These are phyloP conservation scores for Thermomyces lanuginosus DNA, from an alignment of 2,329 filamentous ascomycete species.

Conservation along the genomic window DNA sequence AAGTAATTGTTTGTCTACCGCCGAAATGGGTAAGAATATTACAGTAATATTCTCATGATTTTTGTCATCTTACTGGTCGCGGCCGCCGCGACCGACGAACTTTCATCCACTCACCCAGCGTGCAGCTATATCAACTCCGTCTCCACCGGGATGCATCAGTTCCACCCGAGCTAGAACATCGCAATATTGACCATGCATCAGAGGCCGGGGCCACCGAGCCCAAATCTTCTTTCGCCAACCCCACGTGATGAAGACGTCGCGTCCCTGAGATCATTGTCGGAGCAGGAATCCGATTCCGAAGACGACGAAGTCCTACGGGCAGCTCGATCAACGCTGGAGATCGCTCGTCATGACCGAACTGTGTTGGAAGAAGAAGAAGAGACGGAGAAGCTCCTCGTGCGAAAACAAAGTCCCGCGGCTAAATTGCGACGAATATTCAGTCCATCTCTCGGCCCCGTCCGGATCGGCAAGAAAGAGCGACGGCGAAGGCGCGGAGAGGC, in stretches of 20 bases:
- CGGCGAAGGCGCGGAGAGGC: constrained; percentile 31
- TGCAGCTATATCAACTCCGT: too few relatives aligned
- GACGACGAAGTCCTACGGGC: constrained; percentile 53
- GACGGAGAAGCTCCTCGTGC: constrained; percentile 32
- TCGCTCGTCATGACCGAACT: constrained; percentile 51
- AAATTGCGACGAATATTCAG: constrained; percentile 27
- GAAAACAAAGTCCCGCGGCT: constrained; percentile 19
- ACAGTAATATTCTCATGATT: too few relatives aligned
- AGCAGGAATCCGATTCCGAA: constrained; percentile 61
- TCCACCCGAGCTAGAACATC: background rate
- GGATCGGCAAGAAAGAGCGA: constrained; percentile 37
- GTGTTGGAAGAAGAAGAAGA: constrained; percentile 62
- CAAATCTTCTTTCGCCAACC: constrained; percentile 44
- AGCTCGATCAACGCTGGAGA: constrained; percentile 52
- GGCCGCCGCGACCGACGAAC: too few relatives aligned
- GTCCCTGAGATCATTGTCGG: constrained; percentile 44
- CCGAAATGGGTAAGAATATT: too few relatives aligned
- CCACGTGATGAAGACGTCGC: constrained; percentile 54
- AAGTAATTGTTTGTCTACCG: too few relatives aligned
- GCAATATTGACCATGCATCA: constrained; percentile 6
- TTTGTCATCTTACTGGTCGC: too few relatives aligned
- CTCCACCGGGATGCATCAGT: too few relatives aligned
- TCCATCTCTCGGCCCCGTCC: constrained; percentile 30
- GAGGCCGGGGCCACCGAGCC: constrained; percentile 11
- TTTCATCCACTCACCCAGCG: too few relatives aligned